Percentiles rank a stretch among this genome's conserved stretches.
These are phyloP conservation scores for Diaporthe sp. DNA, from an alignment of 2,329 filamentous ascomycete species.

Conservation along the genomic window DNA sequence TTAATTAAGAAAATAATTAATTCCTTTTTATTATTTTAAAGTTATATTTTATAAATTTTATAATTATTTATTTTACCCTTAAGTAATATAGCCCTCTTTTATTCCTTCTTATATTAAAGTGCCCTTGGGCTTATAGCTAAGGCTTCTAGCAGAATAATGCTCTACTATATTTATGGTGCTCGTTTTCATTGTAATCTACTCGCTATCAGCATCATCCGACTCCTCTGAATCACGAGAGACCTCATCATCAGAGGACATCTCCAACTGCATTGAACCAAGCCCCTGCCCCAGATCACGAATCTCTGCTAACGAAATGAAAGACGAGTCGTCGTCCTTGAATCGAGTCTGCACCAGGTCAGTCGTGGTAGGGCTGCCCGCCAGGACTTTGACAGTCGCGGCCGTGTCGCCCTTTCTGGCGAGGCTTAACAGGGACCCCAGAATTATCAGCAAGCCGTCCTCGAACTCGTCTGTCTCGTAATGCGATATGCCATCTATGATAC, in stretches of 20 bases:
- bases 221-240: not conserved
- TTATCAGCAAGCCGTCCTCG: not conserved
- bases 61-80: too few species aligned
- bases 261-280: not conserved
- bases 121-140: too few species aligned
- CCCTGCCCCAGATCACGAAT: not conserved
- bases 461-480: conserved; percentile 6
- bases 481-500: not conserved
- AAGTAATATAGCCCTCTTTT: too few species aligned
- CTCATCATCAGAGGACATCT: not conserved
- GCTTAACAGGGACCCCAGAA: not conserved
- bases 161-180: too few species aligned
- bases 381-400: not conserved
- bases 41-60: too few species aligned
- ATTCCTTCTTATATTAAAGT: too few species aligned
- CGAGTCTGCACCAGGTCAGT: not conserved
- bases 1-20: too few species aligned
- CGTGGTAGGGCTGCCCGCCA: not conserved
- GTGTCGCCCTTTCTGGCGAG: not conserved
- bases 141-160: too few species aligned
- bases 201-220: not conserved
- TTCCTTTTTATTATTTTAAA: too few species aligned
- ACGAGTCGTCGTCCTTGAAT: not conserved
- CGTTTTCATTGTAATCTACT: too few species aligned
- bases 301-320: not conserved